Evolutionary conservation across 768 basidiomycete species (phyloP).

Genomic region (Cyathus striatus): DNA sequence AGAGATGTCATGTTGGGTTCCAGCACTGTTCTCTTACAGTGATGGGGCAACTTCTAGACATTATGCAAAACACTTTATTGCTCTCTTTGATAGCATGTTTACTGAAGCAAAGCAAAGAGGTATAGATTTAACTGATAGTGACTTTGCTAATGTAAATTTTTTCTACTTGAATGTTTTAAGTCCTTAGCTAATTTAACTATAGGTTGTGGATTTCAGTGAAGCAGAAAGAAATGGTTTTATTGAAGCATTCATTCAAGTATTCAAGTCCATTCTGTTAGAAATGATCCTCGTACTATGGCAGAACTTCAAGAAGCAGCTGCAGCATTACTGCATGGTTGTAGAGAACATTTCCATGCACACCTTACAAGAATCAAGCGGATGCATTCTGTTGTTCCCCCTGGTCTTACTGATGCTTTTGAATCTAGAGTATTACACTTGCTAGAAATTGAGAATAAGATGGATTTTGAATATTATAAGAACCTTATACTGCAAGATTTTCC

Average conservation of each 20-base stretch:
- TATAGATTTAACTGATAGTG: neutral
- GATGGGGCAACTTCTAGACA: neutral
- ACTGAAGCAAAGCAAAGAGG: neutral
- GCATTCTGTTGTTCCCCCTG: conserved; percentile 14
- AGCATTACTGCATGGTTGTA: conserved; percentile 20
- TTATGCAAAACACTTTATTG: neutral
- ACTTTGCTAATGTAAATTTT: conserved; percentile 12
- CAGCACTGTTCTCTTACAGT: neutral
- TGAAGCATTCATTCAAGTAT: conserved; percentile 18
- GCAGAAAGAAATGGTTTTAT: conserved; percentile 26
- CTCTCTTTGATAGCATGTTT: neutral
- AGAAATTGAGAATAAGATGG: conserved; percentile 3
- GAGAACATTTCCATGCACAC: conserved; percentile 22
- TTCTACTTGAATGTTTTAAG: neutral
- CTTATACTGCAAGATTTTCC: conserved; percentile 15
- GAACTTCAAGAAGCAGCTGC: conserved; percentile 9
- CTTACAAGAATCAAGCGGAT: conserved; percentile 19
- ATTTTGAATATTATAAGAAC: conserved; percentile 5
- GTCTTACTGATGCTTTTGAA: conserved; percentile 10
- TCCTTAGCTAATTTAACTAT: neutral
- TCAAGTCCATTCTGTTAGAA: conserved; percentile 11
- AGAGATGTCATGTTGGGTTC: neutral
- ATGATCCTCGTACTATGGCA: conserved; percentile 4
- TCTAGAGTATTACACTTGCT: conserved; percentile 8
- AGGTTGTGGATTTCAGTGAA: conserved; percentile 30